Conservation (phyloP, 371 early-diverging fungal genomes). For the Haplosporangium sp. region DNA sequence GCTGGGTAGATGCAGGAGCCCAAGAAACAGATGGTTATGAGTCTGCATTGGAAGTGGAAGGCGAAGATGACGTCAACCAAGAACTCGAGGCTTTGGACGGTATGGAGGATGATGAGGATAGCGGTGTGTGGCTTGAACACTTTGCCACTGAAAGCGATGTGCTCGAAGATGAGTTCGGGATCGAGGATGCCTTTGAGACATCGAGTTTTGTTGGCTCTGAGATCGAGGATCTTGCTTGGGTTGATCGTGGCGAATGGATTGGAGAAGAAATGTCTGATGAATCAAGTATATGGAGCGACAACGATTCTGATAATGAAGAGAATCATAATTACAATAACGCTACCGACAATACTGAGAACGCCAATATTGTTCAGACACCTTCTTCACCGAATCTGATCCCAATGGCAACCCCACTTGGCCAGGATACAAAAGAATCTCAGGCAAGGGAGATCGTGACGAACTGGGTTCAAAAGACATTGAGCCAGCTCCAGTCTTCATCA, state of each 20-base stretch:
- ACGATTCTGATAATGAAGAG: conserved; percentile 31
- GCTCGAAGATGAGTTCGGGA: conserved; percentile 38
- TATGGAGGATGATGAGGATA: conserved; percentile 43
- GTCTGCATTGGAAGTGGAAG: conserved; percentile 47
- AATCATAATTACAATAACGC: background rate
- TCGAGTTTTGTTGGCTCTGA: conserved; percentile 48
- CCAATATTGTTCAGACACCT: conserved; percentile 42
- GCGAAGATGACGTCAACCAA: conserved; percentile 36
- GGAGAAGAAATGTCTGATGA: conserved; percentile 48
- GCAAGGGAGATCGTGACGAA: conserved; percentile 50
- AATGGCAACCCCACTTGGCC: conserved; percentile 30
- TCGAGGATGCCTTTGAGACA: conserved; percentile 29
- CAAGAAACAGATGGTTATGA: conserved; percentile 43
- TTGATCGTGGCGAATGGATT: conserved; percentile 51
- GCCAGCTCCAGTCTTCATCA: conserved; percentile 54
- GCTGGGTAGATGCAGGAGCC: conserved; percentile 57
- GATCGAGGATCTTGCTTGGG: conserved; percentile 44
- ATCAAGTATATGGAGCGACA: conserved; percentile 44
- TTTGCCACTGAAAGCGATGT: conserved; percentile 50
- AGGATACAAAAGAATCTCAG: conserved; percentile 42
- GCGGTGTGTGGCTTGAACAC: conserved; percentile 53
- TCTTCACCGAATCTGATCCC: conserved; percentile 49
- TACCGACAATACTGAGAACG: conserved; percentile 15
- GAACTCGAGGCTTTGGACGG: conserved; percentile 35
- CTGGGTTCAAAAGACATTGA: conserved; percentile 58